phyloP scores from a whole-genome alignment of 192 early-diverging fungal species.

The Spinellus fusiger region DNA sequence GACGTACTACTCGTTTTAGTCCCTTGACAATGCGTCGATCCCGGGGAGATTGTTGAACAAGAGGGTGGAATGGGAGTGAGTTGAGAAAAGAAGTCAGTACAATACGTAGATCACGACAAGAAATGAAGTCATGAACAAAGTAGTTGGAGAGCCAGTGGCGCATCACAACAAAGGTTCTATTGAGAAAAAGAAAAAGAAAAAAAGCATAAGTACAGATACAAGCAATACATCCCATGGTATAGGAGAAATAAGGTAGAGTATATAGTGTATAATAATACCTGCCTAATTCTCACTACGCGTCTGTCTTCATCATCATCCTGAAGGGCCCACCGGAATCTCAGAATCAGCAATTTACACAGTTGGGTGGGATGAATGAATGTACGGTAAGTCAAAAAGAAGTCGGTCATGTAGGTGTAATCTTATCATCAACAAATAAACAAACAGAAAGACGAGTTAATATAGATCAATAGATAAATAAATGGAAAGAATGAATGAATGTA shows the following conservation, averaged over 20 bases:
- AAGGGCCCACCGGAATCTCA: conserved; percentile 54
- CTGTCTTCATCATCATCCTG: conserved; percentile 38
- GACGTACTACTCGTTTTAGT: conserved; percentile 31
- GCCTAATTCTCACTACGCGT: conserved; percentile 48
- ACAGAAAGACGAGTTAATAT: neutral
- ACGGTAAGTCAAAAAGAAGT: conserved; percentile 60
- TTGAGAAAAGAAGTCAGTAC: conserved; percentile 36
- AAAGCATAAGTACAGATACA: neutral
- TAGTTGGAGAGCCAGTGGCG: conserved; percentile 58
- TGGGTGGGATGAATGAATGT: conserved; percentile 45
- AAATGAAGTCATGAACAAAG: conserved; percentile 51
- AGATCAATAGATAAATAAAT: too few species aligned
- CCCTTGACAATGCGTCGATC: conserved; percentile 51
- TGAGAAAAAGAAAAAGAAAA: neutral
- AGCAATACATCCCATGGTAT: neutral
- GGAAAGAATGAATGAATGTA: neutral
- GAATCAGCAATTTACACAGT: conserved; percentile 44
- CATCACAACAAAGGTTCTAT: conserved; percentile 49
- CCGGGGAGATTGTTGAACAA: conserved; percentile 35
- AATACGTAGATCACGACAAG: conserved; percentile 31
- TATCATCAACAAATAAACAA: neutral
- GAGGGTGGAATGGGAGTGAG: conserved; percentile 30
- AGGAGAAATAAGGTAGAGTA: neutral
- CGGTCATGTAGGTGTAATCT: conserved; percentile 58
- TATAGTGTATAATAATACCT: neutral